phyloP scores from a whole-genome alignment of 2,329 filamentous ascomycete species.

The Aspergillus awamori region DNA sequence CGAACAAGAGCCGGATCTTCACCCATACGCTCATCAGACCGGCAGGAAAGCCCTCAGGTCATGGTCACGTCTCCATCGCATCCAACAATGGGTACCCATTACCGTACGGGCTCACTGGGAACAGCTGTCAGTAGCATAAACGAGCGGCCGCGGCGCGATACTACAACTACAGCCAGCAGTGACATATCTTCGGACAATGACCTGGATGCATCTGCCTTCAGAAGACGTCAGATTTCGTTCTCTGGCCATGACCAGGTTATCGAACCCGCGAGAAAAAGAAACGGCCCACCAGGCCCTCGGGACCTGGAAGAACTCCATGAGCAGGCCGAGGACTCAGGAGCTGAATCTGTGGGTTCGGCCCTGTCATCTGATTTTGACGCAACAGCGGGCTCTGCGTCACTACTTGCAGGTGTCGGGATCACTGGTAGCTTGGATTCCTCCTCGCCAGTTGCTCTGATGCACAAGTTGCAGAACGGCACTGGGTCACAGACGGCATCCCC shows the following conservation, averaged over 20 bases:
- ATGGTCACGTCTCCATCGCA: conserved; percentile 60
- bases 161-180: conserved; percentile 66
- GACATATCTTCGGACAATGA: conserved; percentile 70
- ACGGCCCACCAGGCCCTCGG: conserved; percentile 30
- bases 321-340: conserved; percentile 51
- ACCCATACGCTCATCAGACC: conserved; percentile 65
- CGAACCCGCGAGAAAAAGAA: conserved; percentile 34
- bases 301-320: conserved; percentile 40
- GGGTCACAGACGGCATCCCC: conserved; percentile 50
- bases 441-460: conserved; percentile 50
- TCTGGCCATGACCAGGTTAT: conserved; percentile 41
- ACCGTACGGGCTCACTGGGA: conserved; percentile 59
- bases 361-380: conserved; percentile 58
- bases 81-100: conserved; percentile 49
- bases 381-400: conserved; percentile 59
- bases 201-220: conserved; percentile 56
- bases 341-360: conserved; percentile 52
- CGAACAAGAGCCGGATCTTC: conserved; percentile 85
- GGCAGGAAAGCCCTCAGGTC: conserved; percentile 51
- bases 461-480: conserved; percentile 40
- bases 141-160: conserved; percentile 61
- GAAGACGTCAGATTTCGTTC: conserved; percentile 56
- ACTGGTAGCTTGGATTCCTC: conserved; percentile 52
- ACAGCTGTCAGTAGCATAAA: conserved; percentile 57
- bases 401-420: conserved; percentile 56